A percentile compares a stretch with the other conserved stretches of the same genome.
These are phyloP conservation scores for Aspergillus conjunctus DNA, from an alignment of 495 filamentous ascomycete species.

Conservation along the genomic window DNA sequence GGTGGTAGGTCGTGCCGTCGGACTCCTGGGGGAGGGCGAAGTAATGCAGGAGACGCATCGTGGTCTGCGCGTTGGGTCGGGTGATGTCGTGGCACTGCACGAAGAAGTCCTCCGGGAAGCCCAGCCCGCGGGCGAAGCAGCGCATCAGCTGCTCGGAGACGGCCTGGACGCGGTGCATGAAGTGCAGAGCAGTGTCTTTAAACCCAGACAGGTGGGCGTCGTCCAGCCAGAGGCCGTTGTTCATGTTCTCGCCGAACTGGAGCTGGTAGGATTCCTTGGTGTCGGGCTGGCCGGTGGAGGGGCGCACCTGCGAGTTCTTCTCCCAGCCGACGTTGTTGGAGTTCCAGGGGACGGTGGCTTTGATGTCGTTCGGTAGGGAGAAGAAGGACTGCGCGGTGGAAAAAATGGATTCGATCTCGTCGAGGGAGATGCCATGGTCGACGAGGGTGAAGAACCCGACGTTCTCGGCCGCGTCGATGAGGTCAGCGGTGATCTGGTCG, in stretches of 20 bases:
- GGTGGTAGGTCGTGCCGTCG: slow-evolving; percentile 52
- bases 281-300: slow-evolving; percentile 61
- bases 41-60: slow-evolving; percentile 63
- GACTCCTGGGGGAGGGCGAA: slow-evolving; percentile 46
- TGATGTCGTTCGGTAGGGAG: slow-evolving; percentile 52
- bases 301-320: slow-evolving; percentile 60
- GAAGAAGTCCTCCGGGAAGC: slow-evolving; percentile 60
- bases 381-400: slow-evolving; percentile 55
- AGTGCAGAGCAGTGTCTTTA: slow-evolving; percentile 40
- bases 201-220: slow-evolving; percentile 54
- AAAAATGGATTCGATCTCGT: slow-evolving; percentile 58
- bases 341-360: slow-evolving; percentile 57
- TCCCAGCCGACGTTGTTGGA: slow-evolving; percentile 66
- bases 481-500: slow-evolving; percentile 54
- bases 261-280: slow-evolving; percentile 65
- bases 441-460: slow-evolving; percentile 64
- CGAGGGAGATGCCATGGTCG: slow-evolving; percentile 55
- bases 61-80: slow-evolving; percentile 53
- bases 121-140: slow-evolving; percentile 61
- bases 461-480: slow-evolving; percentile 61
- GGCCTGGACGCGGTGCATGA: slow-evolving; percentile 56
- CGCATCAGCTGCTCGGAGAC: slow-evolving; percentile 60
- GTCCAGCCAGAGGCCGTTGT: slow-evolving; percentile 51
- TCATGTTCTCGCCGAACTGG: slow-evolving; percentile 59
- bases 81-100: slow-evolving; percentile 54